Percentiles rank a stretch among this genome's conserved stretches.
These are phyloP conservation scores for Cladosporium cucumerinum DNA, from an alignment of 2,329 filamentous ascomycete genomes.

Conservation along the genomic window DNA sequence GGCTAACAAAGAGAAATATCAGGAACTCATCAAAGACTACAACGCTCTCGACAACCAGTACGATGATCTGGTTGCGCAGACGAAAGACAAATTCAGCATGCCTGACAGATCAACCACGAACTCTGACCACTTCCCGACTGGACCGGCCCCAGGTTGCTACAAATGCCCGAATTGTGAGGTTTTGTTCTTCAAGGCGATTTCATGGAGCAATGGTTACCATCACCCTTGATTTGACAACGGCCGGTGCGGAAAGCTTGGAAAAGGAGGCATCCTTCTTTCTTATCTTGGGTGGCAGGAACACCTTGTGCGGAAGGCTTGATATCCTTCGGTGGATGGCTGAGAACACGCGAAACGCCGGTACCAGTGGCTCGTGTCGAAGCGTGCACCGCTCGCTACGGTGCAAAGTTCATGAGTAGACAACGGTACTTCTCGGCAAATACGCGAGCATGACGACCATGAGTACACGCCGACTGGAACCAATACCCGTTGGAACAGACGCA, in stretches of 20 bases:
- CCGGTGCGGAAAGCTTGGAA: not conserved
- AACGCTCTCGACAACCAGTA: not conserved
- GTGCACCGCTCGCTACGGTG: no score
- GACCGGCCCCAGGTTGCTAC: not conserved
- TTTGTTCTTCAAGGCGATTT: not conserved
- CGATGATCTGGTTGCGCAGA: no score
- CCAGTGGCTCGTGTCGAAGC: not conserved
- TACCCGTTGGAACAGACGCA: not conserved
- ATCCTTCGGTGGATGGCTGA: not conserved
- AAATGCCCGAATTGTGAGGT: not conserved
- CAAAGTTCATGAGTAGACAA: not conserved
- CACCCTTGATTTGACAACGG: not conserved
- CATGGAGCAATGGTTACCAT: not conserved
- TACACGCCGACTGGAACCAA: not conserved
- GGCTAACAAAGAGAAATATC: not conserved
- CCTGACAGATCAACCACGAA: not conserved
- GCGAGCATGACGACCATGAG: no score
- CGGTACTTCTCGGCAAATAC: no score
- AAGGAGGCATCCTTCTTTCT: not conserved
- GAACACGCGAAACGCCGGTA: no score
- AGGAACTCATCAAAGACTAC: not conserved
- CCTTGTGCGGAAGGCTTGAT: not conserved
- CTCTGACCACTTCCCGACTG: no score
- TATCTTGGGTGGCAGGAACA: not conserved
- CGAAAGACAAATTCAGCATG: no score